Conservation (phyloP, 2,329 filamentous ascomycete genomes). For the Fusarium domesticum region DNA sequence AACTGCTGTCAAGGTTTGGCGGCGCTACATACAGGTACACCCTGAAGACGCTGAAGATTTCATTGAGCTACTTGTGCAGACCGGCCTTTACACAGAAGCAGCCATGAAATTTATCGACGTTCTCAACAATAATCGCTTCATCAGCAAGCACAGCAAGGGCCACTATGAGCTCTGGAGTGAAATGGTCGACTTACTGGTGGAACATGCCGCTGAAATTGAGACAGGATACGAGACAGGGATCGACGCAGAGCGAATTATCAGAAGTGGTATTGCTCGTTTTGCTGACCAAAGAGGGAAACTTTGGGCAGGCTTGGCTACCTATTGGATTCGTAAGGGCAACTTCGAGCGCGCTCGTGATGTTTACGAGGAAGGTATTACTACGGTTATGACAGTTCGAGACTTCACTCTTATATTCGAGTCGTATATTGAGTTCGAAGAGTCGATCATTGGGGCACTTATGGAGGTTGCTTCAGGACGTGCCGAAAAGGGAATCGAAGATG, state of each 20-base stretch:
- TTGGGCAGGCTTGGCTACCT: constrained; percentile 92
- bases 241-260: constrained; percentile 86
- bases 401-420: constrained; percentile 96
- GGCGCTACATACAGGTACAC: constrained; percentile 94
- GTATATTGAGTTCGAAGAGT: constrained; percentile 96
- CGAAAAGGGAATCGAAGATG: constrained; percentile 73
- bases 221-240: constrained; percentile 78
- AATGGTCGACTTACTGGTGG: constrained; percentile 92
- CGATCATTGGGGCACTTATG: constrained; percentile 87
- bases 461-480: constrained; percentile 77
- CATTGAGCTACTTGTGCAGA: constrained; percentile 80
- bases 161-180: constrained; percentile 97
- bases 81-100: constrained; percentile 84
- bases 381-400: constrained; percentile 97
- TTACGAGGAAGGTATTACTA: constrained; percentile 94
- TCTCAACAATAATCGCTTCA: constrained; percentile 84
- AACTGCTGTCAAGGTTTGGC: constrained; percentile 91
- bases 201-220: constrained; percentile 82
- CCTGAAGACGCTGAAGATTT: constrained; percentile 95
- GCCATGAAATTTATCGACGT: constrained; percentile 88
- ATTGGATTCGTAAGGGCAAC: constrained; percentile 90
- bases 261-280: constrained; percentile 87
- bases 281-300: constrained; percentile 91
- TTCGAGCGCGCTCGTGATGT: constrained; percentile 91
- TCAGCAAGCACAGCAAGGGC: constrained; percentile 89